Evolutionary conservation across 2,329 filamentous ascomycete genomes (phyloP), one percentile per base, ranked within the genome.

Genomic region (Dactylellina parvicollis): DNA sequence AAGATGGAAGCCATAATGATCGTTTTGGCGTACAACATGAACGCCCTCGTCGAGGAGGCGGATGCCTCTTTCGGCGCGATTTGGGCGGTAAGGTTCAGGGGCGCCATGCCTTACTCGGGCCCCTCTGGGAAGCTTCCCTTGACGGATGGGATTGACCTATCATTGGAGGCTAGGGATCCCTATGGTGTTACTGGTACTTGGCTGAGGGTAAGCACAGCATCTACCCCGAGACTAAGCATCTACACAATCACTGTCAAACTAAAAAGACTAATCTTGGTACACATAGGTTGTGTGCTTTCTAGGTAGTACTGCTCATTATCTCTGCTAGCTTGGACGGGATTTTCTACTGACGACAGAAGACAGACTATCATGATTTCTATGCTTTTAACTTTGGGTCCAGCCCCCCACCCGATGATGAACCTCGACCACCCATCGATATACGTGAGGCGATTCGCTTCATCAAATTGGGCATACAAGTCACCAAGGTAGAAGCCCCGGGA

Each of bases 1-100:
- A 91, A 90, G 81, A 81, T 92, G 9, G 90, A 93, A 80, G 88
- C 89, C 7, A 86, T 92, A 60, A 86, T 92, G 83, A 82, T 92
- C 2, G 86, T 89, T 1, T 80, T 93, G 2, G 85, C 85, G 2
- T 84, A 85, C 78, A 92, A 92, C 78, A 83, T 90, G 56, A 80
- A 82, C 38, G 78, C 80, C 8, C 85, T 86, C 75, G 80, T 82
- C 10, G 79, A 84, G 8, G 80, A 82, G 34, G 77, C 78, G 5
- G 82, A 82, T 16, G 81, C 82, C 1, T 80, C 85, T 1, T 85
- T 87, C 66, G 80, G 80, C 10, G 80, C 83, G 24, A 80, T 86
- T n/a, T 89, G 86, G 85, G 81, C 83, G 32, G 81, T 78, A 10
- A 84, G 86, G 0, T 89, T 88, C 77, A 81, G 82, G 0, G 87